These are phyloP conservation scores for Fusarium sp. DNA, from an alignment of 2,329 filamentous ascomycete genomes.

Conservation along the genomic window DNA sequence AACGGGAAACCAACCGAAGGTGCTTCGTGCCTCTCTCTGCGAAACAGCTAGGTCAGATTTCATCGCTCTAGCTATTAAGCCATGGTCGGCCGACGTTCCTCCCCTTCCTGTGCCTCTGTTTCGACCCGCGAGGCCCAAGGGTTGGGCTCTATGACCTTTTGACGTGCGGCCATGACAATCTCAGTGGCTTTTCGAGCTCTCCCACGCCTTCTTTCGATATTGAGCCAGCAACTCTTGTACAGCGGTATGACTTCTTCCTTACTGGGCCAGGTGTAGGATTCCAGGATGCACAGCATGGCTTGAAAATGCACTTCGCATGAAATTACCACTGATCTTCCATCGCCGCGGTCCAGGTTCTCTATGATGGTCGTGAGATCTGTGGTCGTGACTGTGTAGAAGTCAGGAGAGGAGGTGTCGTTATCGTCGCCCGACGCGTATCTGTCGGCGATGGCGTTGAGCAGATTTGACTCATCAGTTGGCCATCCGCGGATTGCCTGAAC, in stretches of 20 bases:
- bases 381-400: neutral
- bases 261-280: neutral
- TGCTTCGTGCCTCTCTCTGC: no score
- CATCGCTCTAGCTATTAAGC: no score
- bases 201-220: neutral
- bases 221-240: neutral
- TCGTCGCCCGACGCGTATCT: no score
- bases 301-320: neutral
- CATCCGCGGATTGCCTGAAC: neutral
- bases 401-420: no score
- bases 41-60: no score
- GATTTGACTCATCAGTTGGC: neutral
- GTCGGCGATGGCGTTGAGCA: neutral
- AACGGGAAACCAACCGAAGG: no score
- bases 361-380: neutral
- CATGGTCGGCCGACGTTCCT: no score
- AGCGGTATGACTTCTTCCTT: neutral
- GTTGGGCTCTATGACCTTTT: no score
- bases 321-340: neutral
- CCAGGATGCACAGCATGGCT: neutral
- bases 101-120: no score
- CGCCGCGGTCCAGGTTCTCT: neutral
- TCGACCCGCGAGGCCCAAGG: no score
- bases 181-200: no score
- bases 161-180: no score